Conservation (phyloP, 2,329 filamentous ascomycete genomes). For the Ophiostoma perfectum region DNA sequence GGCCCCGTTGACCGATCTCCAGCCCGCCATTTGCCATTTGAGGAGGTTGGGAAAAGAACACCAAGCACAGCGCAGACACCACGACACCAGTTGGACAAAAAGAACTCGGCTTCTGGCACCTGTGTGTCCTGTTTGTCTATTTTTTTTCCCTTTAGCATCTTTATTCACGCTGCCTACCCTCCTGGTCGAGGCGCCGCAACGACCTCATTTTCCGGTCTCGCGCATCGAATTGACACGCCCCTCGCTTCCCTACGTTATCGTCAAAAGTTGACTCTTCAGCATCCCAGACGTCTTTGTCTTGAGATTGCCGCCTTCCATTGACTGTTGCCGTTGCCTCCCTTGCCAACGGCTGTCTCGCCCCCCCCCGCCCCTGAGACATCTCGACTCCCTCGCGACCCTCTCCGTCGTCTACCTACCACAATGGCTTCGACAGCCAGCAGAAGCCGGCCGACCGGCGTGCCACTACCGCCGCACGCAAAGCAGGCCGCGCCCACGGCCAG, state of each 20-base stretch:
- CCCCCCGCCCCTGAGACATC: not conserved
- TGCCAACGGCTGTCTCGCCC: conserved; percentile 11
- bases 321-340: not conserved
- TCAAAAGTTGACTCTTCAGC: not conserved
- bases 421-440: conserved; percentile 19
- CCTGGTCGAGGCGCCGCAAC: not conserved
- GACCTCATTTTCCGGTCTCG: not conserved
- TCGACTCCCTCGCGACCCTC: not conserved
- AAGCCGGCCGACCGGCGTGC: conserved; percentile 14
- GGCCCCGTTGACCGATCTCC: conserved; percentile 3
- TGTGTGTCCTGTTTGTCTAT: too few species aligned
- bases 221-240: not conserved
- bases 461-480: conserved; percentile 16
- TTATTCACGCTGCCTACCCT: too few species aligned
- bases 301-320: not conserved
- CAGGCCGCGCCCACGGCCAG: not conserved
- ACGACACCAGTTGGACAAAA: not conserved
- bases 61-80: not conserved
- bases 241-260: too few species aligned
- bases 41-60: conserved; percentile 21
- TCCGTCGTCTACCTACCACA: not conserved
- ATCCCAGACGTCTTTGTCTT: not conserved
- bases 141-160: not conserved
- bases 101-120: not conserved
- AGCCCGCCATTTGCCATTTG: conserved; percentile 13